A percentile compares a stretch with the other conserved stretches of the same genome.
Evolutionary conservation across 2,329 filamentous ascomycete genomes (phyloP).

Genomic region (Davidsoniella neocaledoniae): DNA sequence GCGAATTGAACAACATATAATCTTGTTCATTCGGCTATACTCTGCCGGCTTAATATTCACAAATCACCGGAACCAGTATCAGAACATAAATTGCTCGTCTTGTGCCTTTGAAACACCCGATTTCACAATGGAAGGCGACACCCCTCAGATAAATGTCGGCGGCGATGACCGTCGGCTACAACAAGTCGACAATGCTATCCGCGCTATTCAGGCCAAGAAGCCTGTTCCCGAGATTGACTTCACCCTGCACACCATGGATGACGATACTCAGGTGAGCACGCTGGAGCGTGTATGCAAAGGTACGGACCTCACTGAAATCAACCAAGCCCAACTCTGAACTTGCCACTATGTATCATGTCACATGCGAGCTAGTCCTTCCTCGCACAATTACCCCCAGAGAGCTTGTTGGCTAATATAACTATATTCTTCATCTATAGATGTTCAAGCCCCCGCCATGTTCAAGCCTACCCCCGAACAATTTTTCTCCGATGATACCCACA

Average conservation of each 20-base stretch:
- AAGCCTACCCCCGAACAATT: slow-evolving; percentile 90
- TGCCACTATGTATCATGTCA: not conserved
- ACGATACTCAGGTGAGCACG: slow-evolving; percentile 88
- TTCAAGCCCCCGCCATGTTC: slow-evolving; percentile 89
- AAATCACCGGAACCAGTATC: not conserved
- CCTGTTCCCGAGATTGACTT: slow-evolving; percentile 97
- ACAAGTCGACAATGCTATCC: slow-evolving; percentile 76
- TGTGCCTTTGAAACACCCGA: not conserved
- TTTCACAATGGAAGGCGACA: slow-evolving; percentile 31
- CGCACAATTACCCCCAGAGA: not conserved
- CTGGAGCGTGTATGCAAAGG: slow-evolving; percentile 96
- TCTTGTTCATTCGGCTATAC: not conserved
- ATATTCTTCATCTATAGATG: slow-evolving; percentile 42
- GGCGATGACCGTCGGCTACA: slow-evolving; percentile 32
- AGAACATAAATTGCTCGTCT: not conserved
- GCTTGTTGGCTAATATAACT: slow-evolving; percentile 13
- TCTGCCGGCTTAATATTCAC: slow-evolving; percentile 2
- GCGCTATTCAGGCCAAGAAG: slow-evolving; percentile 87
- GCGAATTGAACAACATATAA: not conserved
- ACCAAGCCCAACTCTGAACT: not conserved
- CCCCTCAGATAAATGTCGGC: slow-evolving; percentile 20
- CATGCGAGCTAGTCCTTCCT: not conserved
- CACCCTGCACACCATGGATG: slow-evolving; percentile 95
- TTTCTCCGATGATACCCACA: slow-evolving; percentile 68
- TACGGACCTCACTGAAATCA: slow-evolving; percentile 25